Conservation (phyloP, 1,284 basidiomycete genomes). For the Inonotus obliquus region DNA sequence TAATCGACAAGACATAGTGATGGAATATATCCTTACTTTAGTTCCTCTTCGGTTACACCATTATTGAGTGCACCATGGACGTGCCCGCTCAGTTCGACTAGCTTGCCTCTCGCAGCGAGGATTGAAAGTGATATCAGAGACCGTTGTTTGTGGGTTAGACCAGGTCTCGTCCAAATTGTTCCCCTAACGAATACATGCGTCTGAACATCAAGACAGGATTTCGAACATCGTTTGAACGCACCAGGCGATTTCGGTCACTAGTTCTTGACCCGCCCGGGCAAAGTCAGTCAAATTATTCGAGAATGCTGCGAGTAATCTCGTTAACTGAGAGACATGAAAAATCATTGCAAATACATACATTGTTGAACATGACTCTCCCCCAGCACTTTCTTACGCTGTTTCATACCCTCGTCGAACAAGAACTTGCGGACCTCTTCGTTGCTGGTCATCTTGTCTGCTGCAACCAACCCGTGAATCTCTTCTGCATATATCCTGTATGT, state of each 20-base stretch:
- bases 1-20: no score
- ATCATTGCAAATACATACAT: background rate
- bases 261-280: slow-evolving; percentile 17
- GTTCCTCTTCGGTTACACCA: slow-evolving; percentile 17
- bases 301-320: background rate
- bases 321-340: background rate
- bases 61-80: slow-evolving; percentile 17
- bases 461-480: background rate
- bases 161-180: slow-evolving; percentile 18
- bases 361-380: background rate
- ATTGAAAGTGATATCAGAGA: slow-evolving; percentile 13
- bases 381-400: background rate
- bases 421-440: background rate
- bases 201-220: background rate
- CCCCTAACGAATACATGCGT: background rate
- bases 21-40: slow-evolving; percentile 7
- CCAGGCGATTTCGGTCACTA: slow-evolving; percentile 17
- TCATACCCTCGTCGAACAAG: background rate
- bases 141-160: slow-evolving; percentile 13
- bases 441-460: background rate
- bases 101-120: slow-evolving; percentile 15
- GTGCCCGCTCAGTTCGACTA: slow-evolving; percentile 11
- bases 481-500: background rate
- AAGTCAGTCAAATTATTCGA: slow-evolving; percentile 9
- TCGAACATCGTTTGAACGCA: background rate